Evolutionary conservation across 1,139 yeast species (phyloP), one percentile per base, ranked within the genome.

Genomic region (Lodderomyces jiufengensis): DNA sequence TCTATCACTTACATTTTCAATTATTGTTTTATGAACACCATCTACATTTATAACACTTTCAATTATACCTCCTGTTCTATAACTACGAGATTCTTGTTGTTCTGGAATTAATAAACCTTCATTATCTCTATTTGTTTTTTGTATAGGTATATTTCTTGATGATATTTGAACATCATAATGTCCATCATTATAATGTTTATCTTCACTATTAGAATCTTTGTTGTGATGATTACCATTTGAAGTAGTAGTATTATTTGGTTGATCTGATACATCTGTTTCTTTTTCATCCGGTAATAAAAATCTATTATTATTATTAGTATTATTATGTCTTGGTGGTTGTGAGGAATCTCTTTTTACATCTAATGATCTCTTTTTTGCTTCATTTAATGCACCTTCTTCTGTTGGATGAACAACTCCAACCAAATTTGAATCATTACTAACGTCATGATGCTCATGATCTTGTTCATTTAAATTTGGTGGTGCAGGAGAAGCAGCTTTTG

Each of bases 21-120:
- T 87, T 44, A 88, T 84, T 5, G 95, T 86, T 64, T 88, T 88
- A 50, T 79, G 82, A 12, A 86, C 86, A 37, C 96, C 97, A 49
- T 82, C 80, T 16, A 84, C 85, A 38, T 83, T 84, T 25, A 87
- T 78, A n/a, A 87, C 82, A 29, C 85, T 79, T 58, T 88, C 96
- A 41, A 85, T 76, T 39, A 87, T 81, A 3, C 95, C 92, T 29
- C 87, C 84, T 4, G 84, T 73, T 32, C 74, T 53, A 46, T 69
- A 70, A 5, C 66, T 57, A 32, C 73, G 50, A 7, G 65, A 47
- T 42, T 67, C 72, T 37, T 54, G 62, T 39, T 49, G 52, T 41
- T 65, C 70, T 9, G 49, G 52, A 16, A 47, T 24, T 3, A 37
- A 24, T 10, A 27, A 22, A 21, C 38, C 32, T 21, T 39, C 30